Evolutionary conservation across 148 eudicot genomes (phyloP).

Genomic region (Euryodendron excelsum): DNA sequence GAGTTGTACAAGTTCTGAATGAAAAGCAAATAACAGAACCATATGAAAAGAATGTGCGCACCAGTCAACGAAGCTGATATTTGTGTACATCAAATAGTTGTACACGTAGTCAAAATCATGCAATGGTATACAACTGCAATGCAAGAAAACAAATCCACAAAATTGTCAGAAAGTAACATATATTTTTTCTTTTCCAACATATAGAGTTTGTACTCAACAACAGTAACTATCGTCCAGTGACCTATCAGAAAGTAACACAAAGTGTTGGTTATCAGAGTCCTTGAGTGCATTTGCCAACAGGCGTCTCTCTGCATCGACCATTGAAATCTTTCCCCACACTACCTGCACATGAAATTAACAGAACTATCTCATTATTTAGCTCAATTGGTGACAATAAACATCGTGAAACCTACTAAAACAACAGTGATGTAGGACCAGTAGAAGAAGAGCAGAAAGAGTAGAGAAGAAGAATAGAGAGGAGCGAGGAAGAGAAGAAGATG

Average conservation of each 20-base stretch:
- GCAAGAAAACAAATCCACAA: constrained; percentile 20
- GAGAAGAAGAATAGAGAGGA: too few species aligned
- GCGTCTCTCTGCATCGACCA: constrained; percentile 97
- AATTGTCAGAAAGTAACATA: background rate
- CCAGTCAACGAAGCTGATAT: constrained; percentile 92
- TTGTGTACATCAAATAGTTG: constrained; percentile 80
- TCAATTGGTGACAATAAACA: background rate
- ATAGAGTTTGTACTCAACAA: too few species aligned
- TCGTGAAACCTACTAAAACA: background rate
- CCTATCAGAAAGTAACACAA: constrained; percentile 99
- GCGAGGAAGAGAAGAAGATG: too few species aligned
- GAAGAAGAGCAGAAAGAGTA: too few species aligned
- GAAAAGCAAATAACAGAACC: background rate
- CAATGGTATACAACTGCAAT: constrained; percentile 91
- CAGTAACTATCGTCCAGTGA: constrained; percentile 15
- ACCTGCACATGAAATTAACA: constrained; percentile 51
- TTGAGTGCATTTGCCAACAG: constrained; percentile 84
- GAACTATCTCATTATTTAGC: background rate
- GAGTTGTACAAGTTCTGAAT: background rate
- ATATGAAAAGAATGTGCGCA: constrained; percentile 25
- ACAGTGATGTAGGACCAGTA: too few species aligned
- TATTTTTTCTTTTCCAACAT: too few species aligned
- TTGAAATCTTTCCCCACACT: constrained; percentile 93
- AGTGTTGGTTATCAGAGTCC: constrained; percentile 88
- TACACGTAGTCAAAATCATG: constrained; percentile 78